Evolutionary conservation across 2,329 filamentous ascomycete genomes (phyloP), one percentile per base, ranked within the genome.

Genomic region (Geosmithia putterillii): DNA sequence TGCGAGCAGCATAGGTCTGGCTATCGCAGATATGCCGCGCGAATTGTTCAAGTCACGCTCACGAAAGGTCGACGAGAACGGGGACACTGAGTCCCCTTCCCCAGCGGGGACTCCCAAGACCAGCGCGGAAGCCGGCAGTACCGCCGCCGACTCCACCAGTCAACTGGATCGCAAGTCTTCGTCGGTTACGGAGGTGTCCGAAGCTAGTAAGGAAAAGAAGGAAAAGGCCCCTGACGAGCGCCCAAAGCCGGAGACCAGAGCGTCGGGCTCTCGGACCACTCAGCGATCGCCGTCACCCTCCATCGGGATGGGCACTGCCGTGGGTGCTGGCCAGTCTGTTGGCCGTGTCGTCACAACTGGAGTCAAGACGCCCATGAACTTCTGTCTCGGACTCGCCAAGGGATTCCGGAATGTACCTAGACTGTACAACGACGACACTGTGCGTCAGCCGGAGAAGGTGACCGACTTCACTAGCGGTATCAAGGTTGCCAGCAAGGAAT

Each of bases 381-480:
- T 95, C 49, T 86, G 85, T 36, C 64, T 95, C 37, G 84, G 84
- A 1, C 63, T 95, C 34, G 83, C 88, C 1, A 84, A 83, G 58
- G 89, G 89, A 0, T 94, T 95, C 57, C 83, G 90, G 56, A 95
- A 95, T 52, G 82, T 85, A 6, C 88, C 89, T 0, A 81, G 77
- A 51, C 66, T 95, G 1, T 95, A 95, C 56, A 84, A 88, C 37
- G 88, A 94, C 53, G 79, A 86, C 1, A 89, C 81, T 1, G 79
- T 95, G 1, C 74, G 86, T 8, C 81, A 83, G n/a, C 67, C 75
- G 1, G 83, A 87, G 45, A 86, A 86, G 51, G 84, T 95, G 4
- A 88, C 84, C 0, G 83, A 81, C 42, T 66, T 94, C 41, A 72
- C 77, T 42, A 86, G 81, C 48, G 89, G 89, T 0, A 61, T 95